Conservation (phyloP, 2,329 filamentous ascomycete genomes). For the Trichoderma citrinoviride region DNA sequence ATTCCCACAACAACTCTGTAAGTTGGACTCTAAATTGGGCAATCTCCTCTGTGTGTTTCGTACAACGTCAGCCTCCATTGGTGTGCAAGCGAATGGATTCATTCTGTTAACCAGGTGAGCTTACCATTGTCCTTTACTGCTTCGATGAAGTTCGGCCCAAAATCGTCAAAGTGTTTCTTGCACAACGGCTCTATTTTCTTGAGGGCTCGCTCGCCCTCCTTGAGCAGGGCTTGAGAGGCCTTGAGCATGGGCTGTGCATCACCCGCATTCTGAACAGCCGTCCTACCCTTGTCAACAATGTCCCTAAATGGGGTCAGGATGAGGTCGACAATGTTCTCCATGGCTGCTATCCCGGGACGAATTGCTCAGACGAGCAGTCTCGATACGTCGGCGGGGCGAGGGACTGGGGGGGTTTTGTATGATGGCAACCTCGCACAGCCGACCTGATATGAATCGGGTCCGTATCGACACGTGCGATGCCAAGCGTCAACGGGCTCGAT, state of each 20-base stretch:
- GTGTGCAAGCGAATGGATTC: neutral
- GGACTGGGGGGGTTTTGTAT: slow-evolving; percentile 7
- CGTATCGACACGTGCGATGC: slow-evolving; percentile 8
- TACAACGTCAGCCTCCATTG: neutral
- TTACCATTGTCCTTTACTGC: slow-evolving; percentile 55
- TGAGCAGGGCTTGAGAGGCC: slow-evolving; percentile 47
- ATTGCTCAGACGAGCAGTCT: slow-evolving; percentile 1
- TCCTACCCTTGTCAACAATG: slow-evolving; percentile 50
- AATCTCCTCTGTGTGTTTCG: slow-evolving; percentile 45
- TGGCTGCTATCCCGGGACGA: slow-evolving; percentile 24
- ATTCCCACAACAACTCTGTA: slow-evolving; percentile 53
- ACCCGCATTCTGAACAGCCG: slow-evolving; percentile 48
- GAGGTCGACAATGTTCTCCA: slow-evolving; percentile 44
- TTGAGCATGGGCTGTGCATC: slow-evolving; percentile 47
- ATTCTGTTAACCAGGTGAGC: slow-evolving; percentile 21
- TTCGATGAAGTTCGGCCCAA: slow-evolving; percentile 48
- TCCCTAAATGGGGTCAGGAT: slow-evolving; percentile 52
- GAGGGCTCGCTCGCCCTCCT: slow-evolving; percentile 49
- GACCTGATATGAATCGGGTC: neutral
- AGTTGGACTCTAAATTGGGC: slow-evolving; percentile 47
- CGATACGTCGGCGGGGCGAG: slow-evolving; percentile 8
- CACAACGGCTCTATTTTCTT: slow-evolving; percentile 53
- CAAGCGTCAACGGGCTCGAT: neutral
- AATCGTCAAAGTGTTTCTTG: slow-evolving; percentile 47
- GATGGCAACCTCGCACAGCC: neutral